phyloP scores from a whole-genome alignment of 257 asterid species.

The Agastache rugosa region DNA sequence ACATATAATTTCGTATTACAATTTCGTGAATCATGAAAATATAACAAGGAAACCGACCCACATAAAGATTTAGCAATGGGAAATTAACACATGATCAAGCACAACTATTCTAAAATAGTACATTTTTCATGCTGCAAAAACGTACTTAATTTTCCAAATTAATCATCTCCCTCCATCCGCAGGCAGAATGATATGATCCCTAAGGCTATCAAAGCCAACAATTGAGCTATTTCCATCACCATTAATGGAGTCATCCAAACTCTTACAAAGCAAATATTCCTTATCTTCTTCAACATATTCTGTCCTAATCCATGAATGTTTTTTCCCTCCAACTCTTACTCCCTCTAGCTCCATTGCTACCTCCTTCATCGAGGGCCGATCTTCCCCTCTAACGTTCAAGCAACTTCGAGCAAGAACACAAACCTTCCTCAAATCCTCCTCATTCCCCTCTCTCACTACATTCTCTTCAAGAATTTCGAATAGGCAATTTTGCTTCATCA shows the following conservation, averaged over 20 bases:
- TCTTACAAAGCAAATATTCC: constrained; percentile 25
- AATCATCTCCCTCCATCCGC: constrained; percentile 14
- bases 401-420: constrained; percentile 39
- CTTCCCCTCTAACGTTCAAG: constrained; percentile 20
- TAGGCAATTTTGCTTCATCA: constrained; percentile 14
- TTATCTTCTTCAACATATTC: constrained; percentile 19
- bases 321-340: background rate
- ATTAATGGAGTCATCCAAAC: background rate
- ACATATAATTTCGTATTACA: no score
- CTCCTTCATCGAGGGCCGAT: constrained; percentile 36
- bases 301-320: constrained; percentile 18
- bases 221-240: background rate
- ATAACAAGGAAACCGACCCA: background rate
- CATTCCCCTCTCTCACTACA: constrained; percentile 31
- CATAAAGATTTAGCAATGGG: background rate
- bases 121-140: background rate
- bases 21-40: background rate
- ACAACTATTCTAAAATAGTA: no score
- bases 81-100: background rate
- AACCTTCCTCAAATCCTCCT: constrained; percentile 24
- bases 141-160: no score
- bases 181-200: constrained; percentile 6
- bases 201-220: background rate
- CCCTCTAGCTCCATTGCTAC: constrained; percentile 38
- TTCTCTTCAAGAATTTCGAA: constrained; percentile 33